Evolutionary conservation across 179 eudicot species (phyloP).

Genomic region (Amaranthus tricolor): DNA sequence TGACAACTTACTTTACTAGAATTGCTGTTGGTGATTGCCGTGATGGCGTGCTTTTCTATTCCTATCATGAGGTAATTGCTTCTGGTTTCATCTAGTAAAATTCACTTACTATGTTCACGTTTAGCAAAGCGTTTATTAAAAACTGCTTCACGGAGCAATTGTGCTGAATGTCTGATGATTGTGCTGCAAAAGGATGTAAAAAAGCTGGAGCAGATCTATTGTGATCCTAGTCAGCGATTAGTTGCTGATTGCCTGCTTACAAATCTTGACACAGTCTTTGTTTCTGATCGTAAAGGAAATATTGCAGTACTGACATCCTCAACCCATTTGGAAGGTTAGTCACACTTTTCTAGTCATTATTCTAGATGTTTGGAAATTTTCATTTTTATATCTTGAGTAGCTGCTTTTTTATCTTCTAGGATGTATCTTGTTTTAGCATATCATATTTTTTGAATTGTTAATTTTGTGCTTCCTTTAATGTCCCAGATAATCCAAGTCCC

Average conservation of each 20-base stretch:
- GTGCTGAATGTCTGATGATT: conserved; percentile 8
- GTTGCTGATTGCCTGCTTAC: conserved; percentile 91
- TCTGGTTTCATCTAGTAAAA: background rate
- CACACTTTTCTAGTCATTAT: background rate
- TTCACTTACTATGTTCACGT: background rate
- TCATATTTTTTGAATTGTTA: background rate
- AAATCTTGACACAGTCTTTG: conserved; percentile 73
- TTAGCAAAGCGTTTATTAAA: background rate
- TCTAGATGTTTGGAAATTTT: background rate
- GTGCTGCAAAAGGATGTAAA: conserved; percentile 51
- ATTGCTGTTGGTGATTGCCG: conserved; percentile 98
- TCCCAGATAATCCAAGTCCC: conserved; percentile 79
- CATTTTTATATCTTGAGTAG: background rate
- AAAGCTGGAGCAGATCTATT: conserved; percentile 77
- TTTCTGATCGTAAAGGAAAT: conserved; percentile 90
- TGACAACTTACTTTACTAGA: conserved; percentile 76
- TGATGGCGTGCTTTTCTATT: conserved; percentile 87
- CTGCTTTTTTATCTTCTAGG: background rate
- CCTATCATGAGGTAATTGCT: conserved; percentile 66
- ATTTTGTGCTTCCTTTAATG: conserved; percentile 11
- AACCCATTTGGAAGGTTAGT: conserved; percentile 59
- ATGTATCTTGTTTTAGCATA: conserved; percentile 1
- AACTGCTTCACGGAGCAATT: conserved; percentile 2
- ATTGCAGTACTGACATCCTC: conserved; percentile 72
- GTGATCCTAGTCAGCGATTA: conserved; percentile 91